Percentiles rank a stretch among this genome's conserved stretches.
These are phyloP conservation scores for Podospora conica DNA, from an alignment of 495 filamentous ascomycete genomes.

Conservation along the genomic window DNA sequence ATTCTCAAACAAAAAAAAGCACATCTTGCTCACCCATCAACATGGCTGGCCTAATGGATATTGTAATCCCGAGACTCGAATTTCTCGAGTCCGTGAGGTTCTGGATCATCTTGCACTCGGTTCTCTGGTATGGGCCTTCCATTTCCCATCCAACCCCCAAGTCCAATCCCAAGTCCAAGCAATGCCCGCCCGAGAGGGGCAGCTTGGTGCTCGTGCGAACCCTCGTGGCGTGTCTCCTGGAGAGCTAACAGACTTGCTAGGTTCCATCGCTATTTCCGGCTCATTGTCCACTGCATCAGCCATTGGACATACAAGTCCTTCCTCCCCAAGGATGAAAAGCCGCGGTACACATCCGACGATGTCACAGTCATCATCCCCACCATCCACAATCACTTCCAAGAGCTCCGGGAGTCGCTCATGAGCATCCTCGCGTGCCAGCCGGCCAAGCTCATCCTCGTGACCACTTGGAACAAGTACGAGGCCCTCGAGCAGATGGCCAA, in stretches of 20 bases:
- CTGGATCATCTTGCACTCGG: constrained; percentile 32
- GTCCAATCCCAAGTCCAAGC: no score
- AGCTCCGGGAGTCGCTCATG: constrained; percentile 45
- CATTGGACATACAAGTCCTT: constrained; percentile 46
- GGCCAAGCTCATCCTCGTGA: constrained; percentile 49
- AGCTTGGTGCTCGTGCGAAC: not conserved
- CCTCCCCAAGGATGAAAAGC: constrained; percentile 38
- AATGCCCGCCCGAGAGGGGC: not conserved
- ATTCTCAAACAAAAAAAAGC: not conserved
- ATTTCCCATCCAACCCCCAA: not conserved
- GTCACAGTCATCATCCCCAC: constrained; percentile 55
- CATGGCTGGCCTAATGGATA: constrained; percentile 30
- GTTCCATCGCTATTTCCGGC: constrained; percentile 48
- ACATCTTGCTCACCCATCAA: constrained; percentile 14
- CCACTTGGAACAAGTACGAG: constrained; percentile 46
- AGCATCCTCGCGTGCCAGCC: constrained; percentile 51
- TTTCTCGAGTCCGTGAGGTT: constrained; percentile 34
- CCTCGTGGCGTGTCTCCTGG: not conserved
- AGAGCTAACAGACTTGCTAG: constrained; percentile 26
- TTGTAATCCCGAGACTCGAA: constrained; percentile 31
- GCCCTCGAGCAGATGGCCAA: constrained; percentile 40
- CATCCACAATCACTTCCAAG: constrained; percentile 48
- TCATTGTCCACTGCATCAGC: constrained; percentile 46
- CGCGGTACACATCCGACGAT: constrained; percentile 42
- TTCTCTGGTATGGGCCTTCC: constrained; percentile 35